Conservation (phyloP, 768 basidiomycete genomes). For the Boletellus emodensis region DNA sequence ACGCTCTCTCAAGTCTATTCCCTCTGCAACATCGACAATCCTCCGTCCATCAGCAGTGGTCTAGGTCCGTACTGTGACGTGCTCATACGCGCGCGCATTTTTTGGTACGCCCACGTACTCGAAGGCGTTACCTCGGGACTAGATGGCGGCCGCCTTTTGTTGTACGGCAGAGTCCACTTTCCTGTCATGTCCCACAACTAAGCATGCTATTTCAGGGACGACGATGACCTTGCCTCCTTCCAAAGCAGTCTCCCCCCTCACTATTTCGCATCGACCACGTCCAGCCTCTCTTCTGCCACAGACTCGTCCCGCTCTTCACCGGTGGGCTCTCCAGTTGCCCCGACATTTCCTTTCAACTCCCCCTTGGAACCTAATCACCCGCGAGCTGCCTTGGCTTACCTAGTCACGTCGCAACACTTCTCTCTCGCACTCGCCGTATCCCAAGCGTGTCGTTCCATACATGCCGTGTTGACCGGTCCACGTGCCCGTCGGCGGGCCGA, state of each 20-base stretch:
- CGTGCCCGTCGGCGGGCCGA: conserved; percentile 60
- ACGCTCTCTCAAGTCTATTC: conserved; percentile 79
- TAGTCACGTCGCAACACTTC: conserved; percentile 56
- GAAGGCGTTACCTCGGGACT: conserved; percentile 82
- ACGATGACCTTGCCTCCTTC: conserved; percentile 74
- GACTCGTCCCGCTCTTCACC: conserved; percentile 35
- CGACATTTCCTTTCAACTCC: conserved; percentile 23
- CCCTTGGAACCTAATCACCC: conserved; percentile 24
- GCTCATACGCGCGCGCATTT: conserved; percentile 69
- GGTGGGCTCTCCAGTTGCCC: conserved; percentile 15
- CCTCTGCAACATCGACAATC: conserved; percentile 55
- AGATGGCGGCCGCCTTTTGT: conserved; percentile 75
- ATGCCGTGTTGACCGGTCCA: conserved; percentile 73
- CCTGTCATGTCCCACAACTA: background rate
- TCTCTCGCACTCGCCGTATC: conserved; percentile 73
- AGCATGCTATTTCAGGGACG: conserved; percentile 42
- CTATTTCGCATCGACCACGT: conserved; percentile 27
- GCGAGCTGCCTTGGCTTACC: conserved; percentile 41
- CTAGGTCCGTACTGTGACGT: conserved; percentile 54
- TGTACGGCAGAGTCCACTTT: conserved; percentile 48
- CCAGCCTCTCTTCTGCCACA: conserved; percentile 31
- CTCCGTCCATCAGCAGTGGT: conserved; percentile 45
- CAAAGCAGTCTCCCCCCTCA: conserved; percentile 55
- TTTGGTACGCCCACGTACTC: conserved; percentile 86
- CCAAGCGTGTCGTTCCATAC: conserved; percentile 72